Base-by-base conservation (phyloP, 2,329 filamentous ascomycete species). In the Colletotrichum sp. region DNA sequence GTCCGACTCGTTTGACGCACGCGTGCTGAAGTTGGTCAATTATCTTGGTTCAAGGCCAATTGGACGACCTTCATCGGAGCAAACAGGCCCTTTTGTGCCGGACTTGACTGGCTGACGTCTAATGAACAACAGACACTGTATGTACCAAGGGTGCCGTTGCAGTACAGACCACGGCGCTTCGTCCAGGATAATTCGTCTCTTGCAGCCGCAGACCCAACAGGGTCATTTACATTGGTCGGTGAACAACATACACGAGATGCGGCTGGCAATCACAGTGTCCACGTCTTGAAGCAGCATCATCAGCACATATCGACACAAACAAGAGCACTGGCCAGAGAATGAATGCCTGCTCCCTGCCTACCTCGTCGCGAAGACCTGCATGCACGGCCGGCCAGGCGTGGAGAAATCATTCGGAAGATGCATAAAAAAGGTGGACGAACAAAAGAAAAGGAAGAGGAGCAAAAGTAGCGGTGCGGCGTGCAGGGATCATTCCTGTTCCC, bases 381-480 rank as follows among this genome's bases (percentile, higher is more conserved):
- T 68, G 70, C 70, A 65, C 59, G 73, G 49, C 57, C 62, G 62
- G 68, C n/a, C 70, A n/a, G 28, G 59, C 73, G 73, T 76, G 70
- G 71, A 73, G 73, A 73, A 76, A 68, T 39, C 64, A 65, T 59
- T 28, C 64, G 59, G 44, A 62, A 36, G 64, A 59, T 64, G 73
- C 73, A 76, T 70, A 72, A 64, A 52, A 62, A 69, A 52, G 34
- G 73, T 73, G 73, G 64, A 73, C 64, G 66, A 73, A 73, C 70
- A 65, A 73, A 49, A 68, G 44, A 75, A 13, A 65, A 65, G 55
- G 64, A 60, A 34, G 44, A 69, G 68, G 60, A 75, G 67, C 62
- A 16, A 66, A 67, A 76, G 75, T 75, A 76, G 75, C 75, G 75
- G 75, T 76, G 75, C 71, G 62, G 36, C 68, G 67, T 18, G 52